Percentiles rank a stretch among this genome's conserved stretches.
phyloP scores from a whole-genome alignment of 1,284 basidiomycete genomes.

The Pseudozyma sp. region DNA sequence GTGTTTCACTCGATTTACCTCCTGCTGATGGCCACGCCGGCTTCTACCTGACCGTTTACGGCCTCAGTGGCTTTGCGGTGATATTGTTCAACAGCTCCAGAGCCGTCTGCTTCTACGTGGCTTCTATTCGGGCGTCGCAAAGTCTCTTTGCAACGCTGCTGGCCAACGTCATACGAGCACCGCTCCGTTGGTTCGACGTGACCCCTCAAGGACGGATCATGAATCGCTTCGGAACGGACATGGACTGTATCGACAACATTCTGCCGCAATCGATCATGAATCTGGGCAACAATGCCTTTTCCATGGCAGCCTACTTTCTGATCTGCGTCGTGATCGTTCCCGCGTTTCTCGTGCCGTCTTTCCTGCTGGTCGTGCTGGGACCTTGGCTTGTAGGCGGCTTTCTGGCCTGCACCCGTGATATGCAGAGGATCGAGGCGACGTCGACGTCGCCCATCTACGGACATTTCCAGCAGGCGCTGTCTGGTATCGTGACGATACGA shows the following conservation, averaged over 20 bases:
- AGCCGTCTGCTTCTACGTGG: slow-evolving; percentile 42
- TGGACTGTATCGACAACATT: slow-evolving; percentile 61
- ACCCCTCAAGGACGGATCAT: slow-evolving; percentile 62
- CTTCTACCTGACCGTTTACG: slow-evolving; percentile 46
- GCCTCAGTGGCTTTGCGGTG: slow-evolving; percentile 36
- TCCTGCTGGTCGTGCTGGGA: slow-evolving; percentile 47
- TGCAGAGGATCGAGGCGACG: slow-evolving; percentile 67
- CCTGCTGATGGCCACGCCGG: slow-evolving; percentile 25
- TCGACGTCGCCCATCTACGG: slow-evolving; percentile 66
- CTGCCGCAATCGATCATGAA: slow-evolving; percentile 58
- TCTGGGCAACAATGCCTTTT: slow-evolving; percentile 40
- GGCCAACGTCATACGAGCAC: slow-evolving; percentile 54
- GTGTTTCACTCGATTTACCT: slow-evolving; percentile 22
- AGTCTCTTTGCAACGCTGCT: slow-evolving; percentile 58
- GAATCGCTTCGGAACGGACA: slow-evolving; percentile 65
- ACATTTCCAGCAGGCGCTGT: slow-evolving; percentile 56
- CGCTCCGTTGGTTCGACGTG: slow-evolving; percentile 63
- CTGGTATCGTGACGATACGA: slow-evolving; percentile 64
- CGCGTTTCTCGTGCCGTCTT: slow-evolving; percentile 47
- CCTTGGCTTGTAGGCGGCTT: slow-evolving; percentile 56
- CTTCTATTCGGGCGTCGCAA: slow-evolving; percentile 46
- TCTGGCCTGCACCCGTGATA: slow-evolving; percentile 56
- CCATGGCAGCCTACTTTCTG: slow-evolving; percentile 49
- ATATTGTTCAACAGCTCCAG: slow-evolving; percentile 47
- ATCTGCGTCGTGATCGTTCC: slow-evolving; percentile 64